Conservation (phyloP, 2,329 filamentous ascomycete genomes). For the Chrysosphaeria jannelii region DNA sequence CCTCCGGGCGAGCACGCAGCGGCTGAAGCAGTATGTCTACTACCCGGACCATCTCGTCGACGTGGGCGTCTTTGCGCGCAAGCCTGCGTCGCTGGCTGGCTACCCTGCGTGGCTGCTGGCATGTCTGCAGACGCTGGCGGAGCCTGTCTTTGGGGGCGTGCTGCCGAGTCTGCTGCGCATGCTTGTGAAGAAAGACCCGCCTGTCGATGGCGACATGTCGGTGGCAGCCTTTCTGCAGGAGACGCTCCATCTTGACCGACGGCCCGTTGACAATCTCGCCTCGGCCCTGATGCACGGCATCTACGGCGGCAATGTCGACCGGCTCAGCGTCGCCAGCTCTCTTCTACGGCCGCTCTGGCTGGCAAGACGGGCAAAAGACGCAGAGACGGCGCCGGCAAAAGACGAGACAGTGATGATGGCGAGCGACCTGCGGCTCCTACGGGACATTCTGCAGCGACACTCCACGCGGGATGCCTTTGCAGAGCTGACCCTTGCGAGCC, state of each 20-base stretch:
- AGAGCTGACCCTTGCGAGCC: constrained; percentile 7
- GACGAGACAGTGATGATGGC: not conserved
- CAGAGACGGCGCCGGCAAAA: not conserved
- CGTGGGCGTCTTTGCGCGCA: constrained; percentile 8
- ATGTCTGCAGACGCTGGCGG: constrained; percentile 4
- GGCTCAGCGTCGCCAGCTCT: constrained; percentile 27
- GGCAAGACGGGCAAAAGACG: constrained; percentile 1
- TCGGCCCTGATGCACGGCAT: constrained; percentile 66
- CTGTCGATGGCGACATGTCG: constrained; percentile 28
- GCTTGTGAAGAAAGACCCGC: too few species aligned
- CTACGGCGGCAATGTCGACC: constrained; percentile 66
- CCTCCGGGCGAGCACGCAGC: constrained; percentile 19
- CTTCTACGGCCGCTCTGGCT: constrained; percentile 3
- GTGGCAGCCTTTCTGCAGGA: constrained; percentile 34
- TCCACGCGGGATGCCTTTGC: constrained; percentile 1
- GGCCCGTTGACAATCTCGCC: constrained; percentile 36
- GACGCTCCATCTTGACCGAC: constrained; percentile 16
- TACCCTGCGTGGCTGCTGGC: constrained; percentile 9
- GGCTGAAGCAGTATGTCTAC: constrained; percentile 43
- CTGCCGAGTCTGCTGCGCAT: constrained; percentile 1
- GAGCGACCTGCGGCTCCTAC: constrained; percentile 3
- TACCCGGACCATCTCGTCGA: constrained; percentile 57
- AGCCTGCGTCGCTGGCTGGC: too few species aligned
- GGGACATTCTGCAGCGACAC: constrained; percentile 1
- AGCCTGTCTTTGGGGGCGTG: constrained; percentile 23